Base-by-base conservation (phyloP, 352 stramenopile species). In the Heterotrichella gracilis region DNA sequence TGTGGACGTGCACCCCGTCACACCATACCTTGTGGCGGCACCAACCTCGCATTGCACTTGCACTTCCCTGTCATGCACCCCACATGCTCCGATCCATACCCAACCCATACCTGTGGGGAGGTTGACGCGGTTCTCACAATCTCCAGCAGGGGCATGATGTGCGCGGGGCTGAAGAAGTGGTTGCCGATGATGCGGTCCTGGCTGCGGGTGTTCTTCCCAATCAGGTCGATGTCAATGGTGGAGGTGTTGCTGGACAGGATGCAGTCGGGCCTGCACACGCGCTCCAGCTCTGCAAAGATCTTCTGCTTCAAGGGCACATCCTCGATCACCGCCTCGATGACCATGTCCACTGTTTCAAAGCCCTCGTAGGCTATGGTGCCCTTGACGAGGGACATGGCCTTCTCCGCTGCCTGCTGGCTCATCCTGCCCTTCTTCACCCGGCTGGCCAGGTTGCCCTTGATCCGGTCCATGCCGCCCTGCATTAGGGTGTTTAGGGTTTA, bases 141-240 rank as follows among this genome's bases (percentile, higher is more conserved):
- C n/a, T 53, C 32, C 32, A 53, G 9, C 42, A 98, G 79, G 22
- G 88, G 89, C 92, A 98, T 98, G 63, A 79, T 85, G 13, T 88
- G 87, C 69, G 97, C 92, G 22, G 92, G 92, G 23, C 82, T 94
- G 76, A 98, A 98, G 79, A 96, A 98, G 80, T 98, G 92, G 88
- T 97, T 96, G 64, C 92, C 92, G 22, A 97, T 87, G 17, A 94
- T 82, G 69, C 88, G 89, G 73, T 92, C 78, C 13, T 85, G 85
- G 3, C 80, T 72, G 68, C 76, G 78, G 4, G 79, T 76, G 23
- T 79, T 81, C 53, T 81, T 76, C 21, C 88, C 90, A 74, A 97
- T 95, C 68, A 92, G 82, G 4, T 78, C 82, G 72, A 97, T 92
- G 17, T 87, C 86, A 70, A 96, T 88, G 4, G 89, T 22, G 72